These are phyloP conservation scores for Plantago ovata DNA, from an alignment of 257 asterid genomes.

Conservation along the genomic window DNA sequence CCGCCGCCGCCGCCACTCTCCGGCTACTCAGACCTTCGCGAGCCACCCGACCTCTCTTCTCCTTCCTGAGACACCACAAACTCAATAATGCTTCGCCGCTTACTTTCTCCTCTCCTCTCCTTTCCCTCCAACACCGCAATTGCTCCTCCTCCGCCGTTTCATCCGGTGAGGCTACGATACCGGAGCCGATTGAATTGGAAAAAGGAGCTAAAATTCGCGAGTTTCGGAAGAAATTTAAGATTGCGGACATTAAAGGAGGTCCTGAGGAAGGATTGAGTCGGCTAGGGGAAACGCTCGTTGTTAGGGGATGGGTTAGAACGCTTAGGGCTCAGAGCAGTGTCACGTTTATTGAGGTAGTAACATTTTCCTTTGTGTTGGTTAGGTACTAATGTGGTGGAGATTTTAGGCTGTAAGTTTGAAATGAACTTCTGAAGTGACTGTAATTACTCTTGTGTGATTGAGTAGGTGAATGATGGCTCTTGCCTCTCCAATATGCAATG, in stretches of 20 bases:
- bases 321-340: conserved; percentile 82
- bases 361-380: conserved; percentile 1
- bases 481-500: conserved; percentile 98
- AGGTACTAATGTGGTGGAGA: not conserved
- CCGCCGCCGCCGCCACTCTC: conserved; percentile 66
- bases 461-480: conserved; percentile 93
- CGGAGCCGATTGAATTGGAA: conserved; percentile 25
- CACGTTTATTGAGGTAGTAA: conserved; percentile 82
- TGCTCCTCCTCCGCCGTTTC: conserved; percentile 59
- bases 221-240: conserved; percentile 59
- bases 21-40: conserved; percentile 62
- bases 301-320: conserved; percentile 94
- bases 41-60: conserved; percentile 36
- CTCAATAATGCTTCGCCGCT: conserved; percentile 25
- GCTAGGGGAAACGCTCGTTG: conserved; percentile 65
- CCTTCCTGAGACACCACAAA: conserved; percentile 26
- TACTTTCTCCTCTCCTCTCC: conserved; percentile 31
- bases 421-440: conserved; percentile 2
- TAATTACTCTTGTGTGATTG: conserved; percentile 15
- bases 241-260: conserved; percentile 80
- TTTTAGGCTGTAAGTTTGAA: not conserved
- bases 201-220: conserved; percentile 51
- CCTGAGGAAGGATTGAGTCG: conserved; percentile 64
- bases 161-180: conserved; percentile 21
- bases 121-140: conserved; percentile 32